Percentiles rank a stretch among this genome's conserved stretches.
Evolutionary conservation across 352 stramenopile species (phyloP).

Genomic region (Globisporangium polare): DNA sequence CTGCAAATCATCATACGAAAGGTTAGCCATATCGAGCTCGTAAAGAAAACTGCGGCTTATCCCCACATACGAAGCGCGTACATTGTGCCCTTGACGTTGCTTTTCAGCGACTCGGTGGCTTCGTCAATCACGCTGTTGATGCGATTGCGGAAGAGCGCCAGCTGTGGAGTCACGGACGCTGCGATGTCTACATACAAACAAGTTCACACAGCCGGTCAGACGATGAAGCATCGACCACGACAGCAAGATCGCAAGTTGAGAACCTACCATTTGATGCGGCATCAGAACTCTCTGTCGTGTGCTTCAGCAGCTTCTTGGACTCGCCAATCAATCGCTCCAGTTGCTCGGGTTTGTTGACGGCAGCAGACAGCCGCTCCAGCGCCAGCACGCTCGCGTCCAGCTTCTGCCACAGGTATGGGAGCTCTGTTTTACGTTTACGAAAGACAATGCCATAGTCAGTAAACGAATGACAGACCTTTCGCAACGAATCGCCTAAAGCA

Average conservation of each 20-base stretch:
- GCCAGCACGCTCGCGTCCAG: slow-evolving; percentile 44
- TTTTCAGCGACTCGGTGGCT: slow-evolving; percentile 39
- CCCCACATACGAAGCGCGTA: slow-evolving; percentile 18
- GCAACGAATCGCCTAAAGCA: background rate
- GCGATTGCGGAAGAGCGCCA: slow-evolving; percentile 38
- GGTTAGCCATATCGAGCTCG: background rate
- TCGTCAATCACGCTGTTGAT: slow-evolving; percentile 51
- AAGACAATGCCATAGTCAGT: background rate
- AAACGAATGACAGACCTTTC: background rate
- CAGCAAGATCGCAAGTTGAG: background rate
- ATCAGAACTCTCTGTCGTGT: slow-evolving; percentile 6
- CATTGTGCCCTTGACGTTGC: slow-evolving; percentile 52
- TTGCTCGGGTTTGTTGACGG: slow-evolving; percentile 56
- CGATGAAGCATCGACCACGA: background rate
- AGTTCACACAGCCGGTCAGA: background rate
- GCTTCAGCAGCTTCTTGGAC: slow-evolving; percentile 43
- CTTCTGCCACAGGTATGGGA: slow-evolving; percentile 54
- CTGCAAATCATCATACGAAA: slow-evolving; percentile 14
- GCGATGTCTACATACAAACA: slow-evolving; percentile 3
- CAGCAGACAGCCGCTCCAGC: slow-evolving; percentile 40
- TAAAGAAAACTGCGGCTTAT: no score
- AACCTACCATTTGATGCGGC: background rate
- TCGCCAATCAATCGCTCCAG: slow-evolving; percentile 49
- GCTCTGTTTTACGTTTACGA: background rate
- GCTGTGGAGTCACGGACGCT: slow-evolving; percentile 10